phyloP scores from a whole-genome alignment of 352 stramenopile species.

The Plasmopara viticola region DNA sequence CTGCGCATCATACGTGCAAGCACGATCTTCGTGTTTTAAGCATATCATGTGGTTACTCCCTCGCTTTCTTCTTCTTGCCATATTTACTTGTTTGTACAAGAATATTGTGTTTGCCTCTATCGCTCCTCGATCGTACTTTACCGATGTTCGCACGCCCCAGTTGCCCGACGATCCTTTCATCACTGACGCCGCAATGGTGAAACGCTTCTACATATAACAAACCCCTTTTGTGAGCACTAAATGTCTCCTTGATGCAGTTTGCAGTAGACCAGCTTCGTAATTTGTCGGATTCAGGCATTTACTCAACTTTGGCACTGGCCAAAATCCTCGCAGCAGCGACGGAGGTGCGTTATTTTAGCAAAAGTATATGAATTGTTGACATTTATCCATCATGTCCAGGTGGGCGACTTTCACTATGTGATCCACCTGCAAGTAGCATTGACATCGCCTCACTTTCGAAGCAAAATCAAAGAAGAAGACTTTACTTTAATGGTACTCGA shows the following conservation, averaged over 20 bases:
- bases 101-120: conserved; percentile 7
- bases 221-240: neutral
- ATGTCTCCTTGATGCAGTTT: conserved; percentile 30
- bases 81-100: neutral
- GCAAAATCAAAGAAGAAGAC: conserved; percentile 38
- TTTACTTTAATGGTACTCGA: conserved; percentile 80
- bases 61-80: conserved; percentile 1
- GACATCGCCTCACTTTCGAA: conserved; percentile 66
- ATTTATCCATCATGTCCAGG: conserved; percentile 12
- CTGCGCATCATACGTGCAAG: neutral
- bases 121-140: conserved; percentile 27
- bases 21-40: neutral
- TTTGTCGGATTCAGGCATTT: conserved; percentile 70
- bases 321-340: conserved; percentile 48
- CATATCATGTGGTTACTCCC: neutral
- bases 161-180: conserved; percentile 35
- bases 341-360: conserved; percentile 25
- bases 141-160: conserved; percentile 17
- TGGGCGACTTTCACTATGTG: conserved; percentile 76
- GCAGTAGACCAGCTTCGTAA: conserved; percentile 45
- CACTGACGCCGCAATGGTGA: conserved; percentile 34
- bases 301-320: conserved; percentile 48
- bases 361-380: neutral
- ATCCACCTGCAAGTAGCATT: conserved; percentile 64
- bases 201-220: neutral